These are phyloP conservation scores for Isoetes taiwanensis DNA, from an alignment of 75 land plant genomes.

Conservation along the genomic window DNA sequence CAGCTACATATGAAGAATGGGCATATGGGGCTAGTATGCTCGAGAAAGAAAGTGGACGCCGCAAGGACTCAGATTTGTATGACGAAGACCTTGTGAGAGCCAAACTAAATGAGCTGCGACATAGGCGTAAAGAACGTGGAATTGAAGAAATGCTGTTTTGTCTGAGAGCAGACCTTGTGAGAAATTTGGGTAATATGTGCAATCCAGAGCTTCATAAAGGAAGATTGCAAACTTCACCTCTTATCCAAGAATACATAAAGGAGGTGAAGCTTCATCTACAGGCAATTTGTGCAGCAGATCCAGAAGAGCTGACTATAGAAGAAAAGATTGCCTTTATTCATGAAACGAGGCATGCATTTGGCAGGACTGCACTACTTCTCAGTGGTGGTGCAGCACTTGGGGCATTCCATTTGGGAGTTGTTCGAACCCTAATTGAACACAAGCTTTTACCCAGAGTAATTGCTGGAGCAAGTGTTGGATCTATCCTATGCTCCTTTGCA, in stretches of 20 bases:
- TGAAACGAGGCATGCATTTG: constrained; percentile 93
- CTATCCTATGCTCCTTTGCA: constrained; percentile 70
- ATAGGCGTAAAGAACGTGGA: constrained; percentile 58
- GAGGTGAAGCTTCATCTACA: constrained; percentile 76
- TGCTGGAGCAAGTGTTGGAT: constrained; percentile 96
- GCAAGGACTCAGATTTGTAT: constrained; percentile 68
- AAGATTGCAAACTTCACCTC: constrained; percentile 74
- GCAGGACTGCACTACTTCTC: constrained; percentile 81
- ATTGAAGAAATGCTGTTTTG: constrained; percentile 86
- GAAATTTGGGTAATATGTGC: constrained; percentile 97
- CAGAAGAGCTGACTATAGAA: constrained; percentile 64
- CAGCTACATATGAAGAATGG: constrained; percentile 96
- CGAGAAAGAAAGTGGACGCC: constrained; percentile 49
- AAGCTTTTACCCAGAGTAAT: constrained; percentile 77
- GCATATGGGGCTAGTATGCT: constrained; percentile 90
- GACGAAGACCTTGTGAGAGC: constrained; percentile 89
- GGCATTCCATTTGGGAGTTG: constrained; percentile 93
- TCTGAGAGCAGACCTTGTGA: constrained; percentile 75
- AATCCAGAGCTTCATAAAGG: constrained; percentile 92
- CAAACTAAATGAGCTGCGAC: constrained; percentile 76
- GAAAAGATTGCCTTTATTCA: constrained; percentile 96
- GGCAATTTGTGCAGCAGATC: constrained; percentile 83
- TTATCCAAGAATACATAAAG: constrained; percentile 95
- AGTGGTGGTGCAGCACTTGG: constrained; percentile 99
- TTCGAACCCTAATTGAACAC: constrained; percentile 79